Conservation (phyloP, 352 stramenopile species). For the Phytophthora meadii region DNA sequence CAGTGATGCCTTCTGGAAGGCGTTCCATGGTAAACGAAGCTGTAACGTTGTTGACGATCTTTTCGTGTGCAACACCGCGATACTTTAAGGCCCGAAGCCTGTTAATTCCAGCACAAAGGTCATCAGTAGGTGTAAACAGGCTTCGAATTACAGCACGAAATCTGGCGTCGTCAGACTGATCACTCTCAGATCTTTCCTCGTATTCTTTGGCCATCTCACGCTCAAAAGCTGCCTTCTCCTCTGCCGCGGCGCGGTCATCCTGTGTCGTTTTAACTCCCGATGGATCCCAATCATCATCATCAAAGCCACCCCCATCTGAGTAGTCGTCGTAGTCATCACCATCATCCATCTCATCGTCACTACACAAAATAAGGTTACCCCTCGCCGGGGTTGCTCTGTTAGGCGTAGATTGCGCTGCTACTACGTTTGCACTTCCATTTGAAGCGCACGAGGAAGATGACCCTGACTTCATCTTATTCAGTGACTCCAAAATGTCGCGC, state of each 20-base stretch:
- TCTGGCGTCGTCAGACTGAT: constrained; percentile 51
- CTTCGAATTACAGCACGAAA: constrained; percentile 78
- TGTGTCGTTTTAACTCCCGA: constrained; percentile 31
- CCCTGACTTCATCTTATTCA: constrained; percentile 37
- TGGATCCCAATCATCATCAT: constrained; percentile 45
- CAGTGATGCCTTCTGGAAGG: constrained; percentile 60
- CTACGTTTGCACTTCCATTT: constrained; percentile 13
- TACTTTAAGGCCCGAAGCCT: constrained; percentile 69
- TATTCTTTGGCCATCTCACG: constrained; percentile 53
- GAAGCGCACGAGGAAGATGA: constrained; percentile 5
- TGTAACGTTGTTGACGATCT: constrained; percentile 71
- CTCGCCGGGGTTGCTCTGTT: constrained; percentile 19
- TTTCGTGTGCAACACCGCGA: constrained; percentile 48
- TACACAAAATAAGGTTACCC: constrained; percentile 62
- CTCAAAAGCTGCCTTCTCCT: constrained; percentile 36
- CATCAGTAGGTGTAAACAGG: constrained; percentile 74
- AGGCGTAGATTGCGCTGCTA: not conserved
- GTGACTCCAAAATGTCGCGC: constrained; percentile 62
- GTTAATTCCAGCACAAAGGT: constrained; percentile 67
- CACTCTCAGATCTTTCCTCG: constrained; percentile 53
- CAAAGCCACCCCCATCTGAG: constrained; percentile 36
- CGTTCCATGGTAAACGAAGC: constrained; percentile 74
- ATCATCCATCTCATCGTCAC: constrained; percentile 70
- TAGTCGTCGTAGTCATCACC: constrained; percentile 64
- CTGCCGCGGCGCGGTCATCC: constrained; percentile 6